Conservation (phyloP, 768 basidiomycete species). For the Trametes cingulata region DNA sequence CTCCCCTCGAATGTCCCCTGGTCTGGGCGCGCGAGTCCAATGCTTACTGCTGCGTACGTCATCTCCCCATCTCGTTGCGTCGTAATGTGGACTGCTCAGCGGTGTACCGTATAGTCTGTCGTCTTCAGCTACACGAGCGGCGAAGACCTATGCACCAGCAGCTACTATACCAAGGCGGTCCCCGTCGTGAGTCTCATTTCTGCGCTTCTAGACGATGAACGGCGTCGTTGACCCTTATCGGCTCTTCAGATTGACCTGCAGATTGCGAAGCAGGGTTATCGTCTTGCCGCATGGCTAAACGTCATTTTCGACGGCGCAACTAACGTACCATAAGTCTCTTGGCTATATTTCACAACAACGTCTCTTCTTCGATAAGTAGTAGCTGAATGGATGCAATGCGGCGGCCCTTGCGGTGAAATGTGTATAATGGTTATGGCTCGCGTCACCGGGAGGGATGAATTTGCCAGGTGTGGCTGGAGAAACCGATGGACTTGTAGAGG, state of each 20-base stretch:
- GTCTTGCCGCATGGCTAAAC: constrained; percentile 52
- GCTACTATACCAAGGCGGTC: constrained; percentile 27
- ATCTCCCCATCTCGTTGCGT: not conserved
- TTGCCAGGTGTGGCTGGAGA: too few species aligned
- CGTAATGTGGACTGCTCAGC: not conserved
- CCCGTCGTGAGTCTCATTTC: constrained; percentile 36
- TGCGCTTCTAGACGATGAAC: constrained; percentile 35
- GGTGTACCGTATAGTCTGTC: constrained; percentile 26
- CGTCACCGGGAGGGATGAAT: too few species aligned
- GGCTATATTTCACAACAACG: too few species aligned
- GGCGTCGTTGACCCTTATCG: constrained; percentile 6
- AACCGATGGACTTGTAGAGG: too few species aligned
- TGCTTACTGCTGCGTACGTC: constrained; percentile 42
- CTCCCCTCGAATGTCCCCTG: constrained; percentile 46
- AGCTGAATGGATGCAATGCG: too few species aligned
- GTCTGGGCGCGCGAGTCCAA: constrained; percentile 51
- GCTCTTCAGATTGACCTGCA: constrained; percentile 40
- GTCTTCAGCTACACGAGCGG: constrained; percentile 44
- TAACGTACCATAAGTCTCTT: constrained; percentile 27
- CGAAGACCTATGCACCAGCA: constrained; percentile 47
- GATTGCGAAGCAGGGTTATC: constrained; percentile 49
- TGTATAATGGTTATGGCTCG: too few species aligned
- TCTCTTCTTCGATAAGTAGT: too few species aligned
- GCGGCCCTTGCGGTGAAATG: too few species aligned
- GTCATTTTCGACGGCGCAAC: constrained; percentile 41